Evolutionary conservation across 2,329 filamentous ascomycete genomes (phyloP).

Genomic region (Scleromitrula shiraiana): DNA sequence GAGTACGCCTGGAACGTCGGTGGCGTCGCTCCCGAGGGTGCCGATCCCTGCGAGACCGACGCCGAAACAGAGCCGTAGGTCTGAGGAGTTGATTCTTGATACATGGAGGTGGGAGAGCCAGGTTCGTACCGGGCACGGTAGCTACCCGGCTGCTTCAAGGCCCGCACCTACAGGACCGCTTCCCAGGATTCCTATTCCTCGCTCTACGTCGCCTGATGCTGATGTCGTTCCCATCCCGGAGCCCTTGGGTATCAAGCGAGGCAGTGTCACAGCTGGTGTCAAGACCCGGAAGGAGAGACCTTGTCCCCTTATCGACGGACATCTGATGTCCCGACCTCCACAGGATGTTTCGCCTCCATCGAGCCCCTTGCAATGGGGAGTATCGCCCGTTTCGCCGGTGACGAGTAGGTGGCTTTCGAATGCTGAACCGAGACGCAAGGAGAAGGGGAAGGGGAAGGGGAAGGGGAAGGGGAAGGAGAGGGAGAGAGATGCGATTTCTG

Average conservation of each 20-base stretch:
- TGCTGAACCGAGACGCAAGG: not conserved
- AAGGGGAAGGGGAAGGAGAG: not conserved
- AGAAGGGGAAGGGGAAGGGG: too few relatives aligned
- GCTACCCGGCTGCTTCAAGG: not conserved
- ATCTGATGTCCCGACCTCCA: too few relatives aligned
- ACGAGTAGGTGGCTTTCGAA: too few relatives aligned
- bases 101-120: constrained; percentile 7
- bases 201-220: too few relatives aligned
- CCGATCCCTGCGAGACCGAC: not conserved
- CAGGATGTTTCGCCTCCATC: too few relatives aligned
- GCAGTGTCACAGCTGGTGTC: too few relatives aligned
- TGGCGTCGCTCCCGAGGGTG: not conserved
- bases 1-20: constrained; percentile 1
- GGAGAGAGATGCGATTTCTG: not conserved
- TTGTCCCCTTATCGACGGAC: too few relatives aligned
- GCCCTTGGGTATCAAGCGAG: too few relatives aligned
- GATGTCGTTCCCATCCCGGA: too few relatives aligned
- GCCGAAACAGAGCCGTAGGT: too few relatives aligned
- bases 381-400: too few relatives aligned
- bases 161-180: constrained; percentile 4
- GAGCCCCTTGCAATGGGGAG: not conserved
- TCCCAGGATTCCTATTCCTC: not conserved
- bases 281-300: too few relatives aligned
- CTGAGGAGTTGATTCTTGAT: constrained; percentile 12
- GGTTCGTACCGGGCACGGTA: constrained; percentile 10